These are phyloP conservation scores for Coelastrella sp. DNA, from an alignment of 139 green algal species.

Conservation along the genomic window DNA sequence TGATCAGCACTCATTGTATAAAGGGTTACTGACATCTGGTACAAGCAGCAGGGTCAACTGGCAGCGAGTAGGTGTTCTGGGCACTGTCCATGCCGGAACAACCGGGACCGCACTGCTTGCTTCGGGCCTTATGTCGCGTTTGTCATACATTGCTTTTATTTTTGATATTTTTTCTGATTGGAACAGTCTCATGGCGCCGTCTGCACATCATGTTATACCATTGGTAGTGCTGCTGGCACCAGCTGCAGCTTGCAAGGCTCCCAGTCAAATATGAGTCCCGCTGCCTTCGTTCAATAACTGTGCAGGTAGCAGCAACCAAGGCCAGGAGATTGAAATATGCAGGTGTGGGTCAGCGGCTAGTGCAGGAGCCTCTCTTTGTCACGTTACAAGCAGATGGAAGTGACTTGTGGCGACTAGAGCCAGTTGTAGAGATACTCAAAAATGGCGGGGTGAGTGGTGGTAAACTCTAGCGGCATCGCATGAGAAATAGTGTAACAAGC, in stretches of 20 bases:
- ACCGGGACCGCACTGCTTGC: neutral
- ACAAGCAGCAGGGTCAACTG: neutral
- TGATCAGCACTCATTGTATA: no score
- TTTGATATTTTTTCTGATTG: no score
- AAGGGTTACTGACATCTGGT: no score
- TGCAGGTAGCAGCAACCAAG: conserved; percentile 27
- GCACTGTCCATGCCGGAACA: neutral
- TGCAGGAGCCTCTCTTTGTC: conserved; percentile 48
- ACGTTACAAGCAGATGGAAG: conserved; percentile 69
- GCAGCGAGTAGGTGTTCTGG: neutral
- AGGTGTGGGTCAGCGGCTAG: conserved; percentile 32
- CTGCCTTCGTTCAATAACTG: neutral
- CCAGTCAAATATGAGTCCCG: neutral
- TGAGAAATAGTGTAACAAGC: no score
- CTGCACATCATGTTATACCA: no score
- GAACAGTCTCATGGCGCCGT: neutral
- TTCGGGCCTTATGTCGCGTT: neutral
- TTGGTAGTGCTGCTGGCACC: neutral
- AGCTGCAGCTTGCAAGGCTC: neutral
- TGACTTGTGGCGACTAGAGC: conserved; percentile 81
- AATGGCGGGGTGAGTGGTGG: conserved; percentile 63
- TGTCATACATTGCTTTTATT: neutral
- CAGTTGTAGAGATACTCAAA: conserved; percentile 65
- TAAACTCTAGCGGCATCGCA: no score
- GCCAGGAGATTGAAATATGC: conserved; percentile 46